Conservation (phyloP, 1,284 basidiomycete species). For the Ustilago trichophora region DNA sequence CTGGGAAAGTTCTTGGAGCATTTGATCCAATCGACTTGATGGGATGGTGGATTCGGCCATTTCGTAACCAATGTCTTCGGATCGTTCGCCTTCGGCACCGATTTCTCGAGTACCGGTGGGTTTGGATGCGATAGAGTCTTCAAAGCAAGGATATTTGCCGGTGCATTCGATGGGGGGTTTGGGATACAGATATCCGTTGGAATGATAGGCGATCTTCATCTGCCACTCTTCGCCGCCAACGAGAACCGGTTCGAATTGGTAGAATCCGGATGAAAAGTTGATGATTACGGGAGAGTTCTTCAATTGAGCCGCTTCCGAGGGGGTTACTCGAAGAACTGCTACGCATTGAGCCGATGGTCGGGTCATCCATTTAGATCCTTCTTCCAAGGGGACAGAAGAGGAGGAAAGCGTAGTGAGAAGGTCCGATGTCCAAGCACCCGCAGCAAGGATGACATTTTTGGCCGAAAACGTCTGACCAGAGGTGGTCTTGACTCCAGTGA, state of each 20-base stretch:
- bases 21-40: constrained; percentile 69
- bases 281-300: constrained; percentile 76
- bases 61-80: constrained; percentile 8
- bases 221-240: constrained; percentile 55
- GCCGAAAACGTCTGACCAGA: constrained; percentile 73
- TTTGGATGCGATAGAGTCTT: background rate
- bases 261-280: constrained; percentile 71
- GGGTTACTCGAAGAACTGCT: constrained; percentile 77
- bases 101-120: background rate
- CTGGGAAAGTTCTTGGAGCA: constrained; percentile 72
- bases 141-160: constrained; percentile 15
- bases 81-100: constrained; percentile 10
- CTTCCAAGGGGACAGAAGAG: constrained; percentile 19
- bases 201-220: constrained; percentile 79
- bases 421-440: constrained; percentile 84
- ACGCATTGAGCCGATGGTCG: constrained; percentile 72
- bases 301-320: constrained; percentile 76
- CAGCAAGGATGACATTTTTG: constrained; percentile 74
- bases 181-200: constrained; percentile 73
- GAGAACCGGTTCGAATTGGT: constrained; percentile 73
- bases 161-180: constrained; percentile 47
- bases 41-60: constrained; percentile 70
- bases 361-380: constrained; percentile 8
- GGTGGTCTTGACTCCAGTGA: constrained; percentile 74
- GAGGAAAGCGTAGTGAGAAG: constrained; percentile 69